Evolutionary conservation across 352 stramenopile species (phyloP), one percentile per base, ranked within the genome.

Genomic region (Saprolegnia diclina): DNA sequence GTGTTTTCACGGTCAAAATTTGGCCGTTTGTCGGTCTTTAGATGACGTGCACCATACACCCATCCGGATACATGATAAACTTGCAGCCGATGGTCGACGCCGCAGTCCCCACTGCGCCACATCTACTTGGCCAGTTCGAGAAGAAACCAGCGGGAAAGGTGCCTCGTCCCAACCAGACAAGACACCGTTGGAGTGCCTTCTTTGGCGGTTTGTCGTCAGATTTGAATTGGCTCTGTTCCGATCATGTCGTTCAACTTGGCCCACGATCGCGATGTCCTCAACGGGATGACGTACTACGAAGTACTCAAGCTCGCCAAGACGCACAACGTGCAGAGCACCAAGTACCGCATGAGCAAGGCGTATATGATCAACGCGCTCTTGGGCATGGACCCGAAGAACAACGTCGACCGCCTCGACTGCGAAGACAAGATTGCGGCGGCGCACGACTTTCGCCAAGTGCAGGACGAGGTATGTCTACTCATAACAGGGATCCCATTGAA

Each of bases 21-120:
- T 45, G 38, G 56, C 24, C 56, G 11, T 44, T 10, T 64, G 32
- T 22, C 56, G 38, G 56, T 45, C 37, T 64, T 64, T 64, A 64
- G 29, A 21, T 64, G 56, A 64, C 18, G 11, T 64, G 56, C 29
- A 48, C 56, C 56, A 64, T 64, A 64, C 29, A 55, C 46, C n/a
- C n/a, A n/a, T n/a, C n/a, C n/a, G n/a, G n/a, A n/a, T n/a, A n/a
- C n/a, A n/a, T n/a, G n/a, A n/a, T n/a, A n/a, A n/a, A n/a, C n/a
- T n/a, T n/a, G n/a, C n/a, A n/a, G n/a, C n/a, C n/a, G n/a, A n/a
- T n/a, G n/a, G n/a, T n/a, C n/a, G n/a, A n/a, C n/a, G n/a, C n/a
- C n/a, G n/a, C n/a, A n/a, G n/a, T n/a, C n/a, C n/a, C n/a, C n/a
- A n/a, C n/a, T n/a, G n/a, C n/a, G n/a, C n/a, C n/a, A n/a, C n/a